These are phyloP conservation scores for Oxytropis ochrocephala DNA, from an alignment of 306 rosid genomes.

Conservation along the genomic window DNA sequence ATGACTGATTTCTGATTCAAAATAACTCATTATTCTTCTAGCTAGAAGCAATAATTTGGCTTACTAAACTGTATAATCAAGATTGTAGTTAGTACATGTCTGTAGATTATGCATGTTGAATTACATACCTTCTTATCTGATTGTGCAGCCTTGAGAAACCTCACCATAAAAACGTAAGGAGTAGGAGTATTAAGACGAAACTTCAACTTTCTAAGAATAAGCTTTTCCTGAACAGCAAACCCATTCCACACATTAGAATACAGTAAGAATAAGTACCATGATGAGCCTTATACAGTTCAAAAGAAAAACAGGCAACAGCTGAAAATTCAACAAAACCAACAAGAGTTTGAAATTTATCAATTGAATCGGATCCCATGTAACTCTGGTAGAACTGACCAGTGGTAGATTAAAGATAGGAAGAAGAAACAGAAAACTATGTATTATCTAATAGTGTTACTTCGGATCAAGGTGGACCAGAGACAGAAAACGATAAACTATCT, in stretches of 20 bases:
- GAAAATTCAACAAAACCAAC: neutral
- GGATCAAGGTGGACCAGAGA: neutral
- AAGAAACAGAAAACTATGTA: neutral
- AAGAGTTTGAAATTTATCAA: neutral
- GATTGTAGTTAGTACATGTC: neutral
- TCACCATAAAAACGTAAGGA: slow-evolving; percentile 83
- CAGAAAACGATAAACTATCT: neutral
- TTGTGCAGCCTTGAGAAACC: slow-evolving; percentile 90
- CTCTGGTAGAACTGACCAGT: neutral
- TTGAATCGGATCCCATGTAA: neutral
- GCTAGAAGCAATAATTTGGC: neutral
- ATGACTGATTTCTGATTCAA: slow-evolving; percentile 1
- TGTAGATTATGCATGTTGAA: neutral
- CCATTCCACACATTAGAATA: neutral
- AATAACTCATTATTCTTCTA: slow-evolving; percentile 6
- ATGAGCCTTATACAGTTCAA: neutral
- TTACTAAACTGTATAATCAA: neutral
- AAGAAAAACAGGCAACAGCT: neutral
- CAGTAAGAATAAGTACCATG: slow-evolving; percentile 11
- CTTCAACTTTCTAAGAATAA: slow-evolving; percentile 60
- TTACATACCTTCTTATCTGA: slow-evolving; percentile 57
- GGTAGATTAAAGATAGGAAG: neutral
- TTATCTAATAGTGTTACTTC: neutral
- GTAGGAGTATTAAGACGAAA: slow-evolving; percentile 80
- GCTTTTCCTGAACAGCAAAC: slow-evolving; percentile 62